A percentile compares a stretch with the other conserved stretches of the same genome.
phyloP scores from a whole-genome alignment of 352 stramenopile genomes.

The Phytophthora foliorum region DNA sequence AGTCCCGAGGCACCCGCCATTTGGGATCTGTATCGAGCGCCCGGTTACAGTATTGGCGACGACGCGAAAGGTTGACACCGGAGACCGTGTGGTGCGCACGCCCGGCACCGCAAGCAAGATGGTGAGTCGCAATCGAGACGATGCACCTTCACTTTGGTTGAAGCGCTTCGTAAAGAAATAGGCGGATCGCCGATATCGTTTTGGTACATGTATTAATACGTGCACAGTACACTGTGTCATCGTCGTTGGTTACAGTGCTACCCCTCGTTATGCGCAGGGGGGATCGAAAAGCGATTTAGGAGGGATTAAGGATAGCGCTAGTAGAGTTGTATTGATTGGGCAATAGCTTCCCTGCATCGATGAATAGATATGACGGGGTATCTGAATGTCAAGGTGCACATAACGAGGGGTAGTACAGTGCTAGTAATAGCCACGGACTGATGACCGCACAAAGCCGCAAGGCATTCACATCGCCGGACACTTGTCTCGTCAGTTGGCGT shows the following conservation, averaged over 20 bases:
- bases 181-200: conserved; percentile 6
- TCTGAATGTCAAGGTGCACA: too few species aligned
- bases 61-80: conserved; percentile 29
- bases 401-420: too few species aligned
- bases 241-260: too few species aligned
- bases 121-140: conserved; percentile 37
- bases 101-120: conserved; percentile 29
- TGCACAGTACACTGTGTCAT: too few species aligned
- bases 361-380: too few species aligned
- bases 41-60: conserved; percentile 15
- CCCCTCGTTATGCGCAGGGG: too few species aligned
- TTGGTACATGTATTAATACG: too few species aligned
- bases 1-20: background rate
- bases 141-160: conserved; percentile 27
- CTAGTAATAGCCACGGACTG: too few species aligned
- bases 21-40: conserved; percentile 13
- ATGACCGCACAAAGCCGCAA: conserved; percentile 8
- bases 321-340: too few species aligned
- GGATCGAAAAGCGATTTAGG: too few species aligned
- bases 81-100: conserved; percentile 30
- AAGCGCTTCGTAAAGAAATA: conserved; percentile 9
- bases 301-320: too few species aligned
- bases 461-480: conserved; percentile 9
- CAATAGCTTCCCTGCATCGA: too few species aligned
- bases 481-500: background rate